phyloP scores from a whole-genome alignment of 2,329 filamentous ascomycete species.

The Arthrinium phaeospermum region DNA sequence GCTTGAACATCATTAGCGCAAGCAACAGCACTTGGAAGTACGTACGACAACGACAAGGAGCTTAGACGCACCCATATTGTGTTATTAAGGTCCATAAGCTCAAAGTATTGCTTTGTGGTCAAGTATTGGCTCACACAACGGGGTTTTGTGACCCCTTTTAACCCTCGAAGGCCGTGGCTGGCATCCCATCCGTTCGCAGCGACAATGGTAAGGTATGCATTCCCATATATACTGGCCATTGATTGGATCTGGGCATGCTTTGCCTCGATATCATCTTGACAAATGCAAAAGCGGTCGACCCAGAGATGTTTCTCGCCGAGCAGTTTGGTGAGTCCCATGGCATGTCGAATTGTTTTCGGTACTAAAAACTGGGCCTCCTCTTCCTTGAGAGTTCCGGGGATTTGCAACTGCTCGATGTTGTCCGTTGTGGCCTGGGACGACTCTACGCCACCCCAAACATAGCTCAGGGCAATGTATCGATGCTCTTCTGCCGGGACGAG shows the following conservation, averaged over 20 bases:
- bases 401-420: background rate
- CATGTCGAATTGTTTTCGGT: background rate
- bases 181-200: conserved; percentile 32
- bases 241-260: conserved; percentile 39
- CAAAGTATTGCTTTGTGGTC: background rate
- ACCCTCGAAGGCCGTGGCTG: background rate
- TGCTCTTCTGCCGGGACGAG: background rate
- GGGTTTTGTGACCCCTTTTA: background rate
- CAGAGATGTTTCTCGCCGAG: conserved; percentile 45
- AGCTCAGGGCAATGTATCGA: background rate
- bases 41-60: background rate
- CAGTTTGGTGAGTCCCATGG: background rate
- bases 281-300: conserved; percentile 46
- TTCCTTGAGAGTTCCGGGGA: background rate
- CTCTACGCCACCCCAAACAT: background rate
- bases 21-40: background rate
- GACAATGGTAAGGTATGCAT: conserved; percentile 44
- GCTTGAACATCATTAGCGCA: background rate
- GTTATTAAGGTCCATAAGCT: background rate
- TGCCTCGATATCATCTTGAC: conserved; percentile 27
- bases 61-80: background rate
- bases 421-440: background rate
- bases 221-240: conserved; percentile 46
- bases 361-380: background rate
- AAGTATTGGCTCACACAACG: background rate